Percentiles rank a stretch among this genome's conserved stretches.
Conservation (phyloP, 2,329 filamentous ascomycete species). For the Aureobasidium sp. region DNA sequence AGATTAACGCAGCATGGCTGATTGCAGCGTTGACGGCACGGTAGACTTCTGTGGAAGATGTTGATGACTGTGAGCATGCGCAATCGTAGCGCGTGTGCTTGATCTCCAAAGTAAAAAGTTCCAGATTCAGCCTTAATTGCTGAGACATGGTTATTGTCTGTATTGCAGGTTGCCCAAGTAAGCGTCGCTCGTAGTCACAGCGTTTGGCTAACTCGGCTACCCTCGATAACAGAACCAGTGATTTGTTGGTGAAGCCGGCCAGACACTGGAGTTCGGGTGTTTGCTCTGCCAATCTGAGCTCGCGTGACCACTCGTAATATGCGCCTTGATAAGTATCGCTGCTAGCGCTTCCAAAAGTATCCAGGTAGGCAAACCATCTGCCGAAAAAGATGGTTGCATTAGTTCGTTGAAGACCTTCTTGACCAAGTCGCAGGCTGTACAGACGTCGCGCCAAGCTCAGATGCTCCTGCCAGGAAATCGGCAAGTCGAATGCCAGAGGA, state of each 20-base stretch:
- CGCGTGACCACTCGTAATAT: constrained; percentile 11
- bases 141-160: constrained; percentile 8
- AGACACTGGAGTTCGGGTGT: constrained; percentile 6
- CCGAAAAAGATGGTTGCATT: constrained; percentile 66
- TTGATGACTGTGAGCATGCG: neutral
- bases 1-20: constrained; percentile 10
- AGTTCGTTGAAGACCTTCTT: constrained; percentile 60
- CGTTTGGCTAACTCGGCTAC: constrained; percentile 11
- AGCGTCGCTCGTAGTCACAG: constrained; percentile 10
- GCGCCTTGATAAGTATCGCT: constrained; percentile 36
- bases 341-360: constrained; percentile 66
- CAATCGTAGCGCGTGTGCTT: constrained; percentile 13
- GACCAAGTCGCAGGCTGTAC: constrained; percentile 6
- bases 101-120: constrained; percentile 11
- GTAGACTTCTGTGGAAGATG: constrained; percentile 9
- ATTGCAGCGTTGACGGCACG: constrained; percentile 13
- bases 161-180: neutral
- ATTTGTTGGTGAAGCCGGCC: constrained; percentile 13
- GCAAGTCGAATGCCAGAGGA: constrained; percentile 69
- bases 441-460: constrained; percentile 63
- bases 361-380: constrained; percentile 78
- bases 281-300: constrained; percentile 6
- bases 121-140: constrained; percentile 11
- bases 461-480: constrained; percentile 74
- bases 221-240: constrained; percentile 5